Evolutionary conservation across 192 early-diverging fungal species (phyloP).

Genomic region (Coemansia sp.): DNA sequence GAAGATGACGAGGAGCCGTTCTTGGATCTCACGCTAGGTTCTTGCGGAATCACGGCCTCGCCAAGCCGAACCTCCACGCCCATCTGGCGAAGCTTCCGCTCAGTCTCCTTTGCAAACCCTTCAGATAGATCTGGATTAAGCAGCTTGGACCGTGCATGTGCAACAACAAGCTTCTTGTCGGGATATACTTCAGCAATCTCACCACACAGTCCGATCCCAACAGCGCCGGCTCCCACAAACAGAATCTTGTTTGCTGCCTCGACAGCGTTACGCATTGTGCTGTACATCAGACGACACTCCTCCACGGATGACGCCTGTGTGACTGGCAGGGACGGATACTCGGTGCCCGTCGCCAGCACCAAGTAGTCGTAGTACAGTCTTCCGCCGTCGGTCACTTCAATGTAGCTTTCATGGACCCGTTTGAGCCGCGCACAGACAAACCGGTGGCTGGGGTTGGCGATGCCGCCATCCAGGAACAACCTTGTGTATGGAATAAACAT

Average conservation of each 20-base stretch:
- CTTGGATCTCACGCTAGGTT: constrained; percentile 8
- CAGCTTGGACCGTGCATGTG: constrained; percentile 37
- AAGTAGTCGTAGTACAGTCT: constrained; percentile 67
- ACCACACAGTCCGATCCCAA: constrained; percentile 58
- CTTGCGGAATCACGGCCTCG: constrained; percentile 20
- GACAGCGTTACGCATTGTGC: constrained; percentile 46
- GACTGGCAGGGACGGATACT: constrained; percentile 56
- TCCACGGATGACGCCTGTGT: constrained; percentile 42
- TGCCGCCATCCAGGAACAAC: constrained; percentile 36
- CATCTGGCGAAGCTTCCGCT: constrained; percentile 28
- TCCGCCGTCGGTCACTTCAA: constrained; percentile 57
- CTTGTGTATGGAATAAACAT: constrained; percentile 61
- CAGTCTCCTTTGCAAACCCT: constrained; percentile 27
- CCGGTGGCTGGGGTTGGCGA: constrained; percentile 23
- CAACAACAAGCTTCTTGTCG: constrained; percentile 54
- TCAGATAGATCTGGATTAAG: constrained; percentile 32
- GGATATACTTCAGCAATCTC: constrained; percentile 59
- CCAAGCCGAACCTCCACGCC: constrained; percentile 30
- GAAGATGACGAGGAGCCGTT: constrained; percentile 4
- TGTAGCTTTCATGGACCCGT: constrained; percentile 46
- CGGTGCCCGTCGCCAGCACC: constrained; percentile 66
- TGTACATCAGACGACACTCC: constrained; percentile 37
- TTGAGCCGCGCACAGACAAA: constrained; percentile 58
- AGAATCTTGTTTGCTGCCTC: constrained; percentile 56
- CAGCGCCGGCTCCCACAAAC: constrained; percentile 71